Evolutionary conservation across 192 early-diverging fungal genomes (phyloP).

Genomic region (Coemansia javaensis): DNA sequence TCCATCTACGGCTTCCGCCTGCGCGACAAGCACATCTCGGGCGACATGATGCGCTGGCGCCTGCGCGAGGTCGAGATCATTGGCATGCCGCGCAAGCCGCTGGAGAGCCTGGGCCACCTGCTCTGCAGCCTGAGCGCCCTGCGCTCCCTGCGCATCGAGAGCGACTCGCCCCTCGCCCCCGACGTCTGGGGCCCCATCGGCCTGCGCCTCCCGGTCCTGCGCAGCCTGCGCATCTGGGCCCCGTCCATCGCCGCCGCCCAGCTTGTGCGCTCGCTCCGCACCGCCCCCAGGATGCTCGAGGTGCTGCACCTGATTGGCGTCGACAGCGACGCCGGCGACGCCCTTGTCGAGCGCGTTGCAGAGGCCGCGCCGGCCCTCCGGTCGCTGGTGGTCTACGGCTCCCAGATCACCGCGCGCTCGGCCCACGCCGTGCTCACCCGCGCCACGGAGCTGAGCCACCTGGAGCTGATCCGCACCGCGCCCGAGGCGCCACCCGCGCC

Average conservation of each 20-base stretch:
- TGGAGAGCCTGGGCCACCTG: slow-evolving; percentile 32
- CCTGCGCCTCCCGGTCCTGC: slow-evolving; percentile 17
- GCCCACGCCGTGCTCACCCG: slow-evolving; percentile 5
- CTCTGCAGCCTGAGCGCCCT: slow-evolving; percentile 27
- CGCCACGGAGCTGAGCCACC: slow-evolving; percentile 11
- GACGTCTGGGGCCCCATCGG: slow-evolving; percentile 33
- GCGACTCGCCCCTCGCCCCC: slow-evolving; percentile 27
- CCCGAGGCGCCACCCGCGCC: slow-evolving; percentile 3
- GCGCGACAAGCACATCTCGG: slow-evolving; percentile 39
- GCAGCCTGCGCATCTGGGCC: slow-evolving; percentile 38
- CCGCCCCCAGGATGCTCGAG: slow-evolving; percentile 7
- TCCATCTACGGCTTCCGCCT: slow-evolving; percentile 41
- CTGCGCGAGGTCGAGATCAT: slow-evolving; percentile 41
- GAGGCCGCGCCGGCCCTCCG: slow-evolving; percentile 14
- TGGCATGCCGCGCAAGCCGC: slow-evolving; percentile 41
- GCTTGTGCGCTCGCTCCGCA: slow-evolving; percentile 8
- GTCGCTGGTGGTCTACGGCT: slow-evolving; percentile 34
- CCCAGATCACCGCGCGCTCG: slow-evolving; percentile 20
- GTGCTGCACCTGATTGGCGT: slow-evolving; percentile 32
- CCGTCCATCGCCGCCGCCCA: slow-evolving; percentile 21
- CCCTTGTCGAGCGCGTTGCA: slow-evolving; percentile 13
- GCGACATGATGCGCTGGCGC: slow-evolving; percentile 44
- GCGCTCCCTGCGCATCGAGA: slow-evolving; percentile 33
- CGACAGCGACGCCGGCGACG: slow-evolving; percentile 22
- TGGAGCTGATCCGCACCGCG: slow-evolving; percentile 32